These are phyloP conservation scores for Escovopsis sp. DNA, from an alignment of 2,329 filamentous ascomycete genomes.

Conservation along the genomic window DNA sequence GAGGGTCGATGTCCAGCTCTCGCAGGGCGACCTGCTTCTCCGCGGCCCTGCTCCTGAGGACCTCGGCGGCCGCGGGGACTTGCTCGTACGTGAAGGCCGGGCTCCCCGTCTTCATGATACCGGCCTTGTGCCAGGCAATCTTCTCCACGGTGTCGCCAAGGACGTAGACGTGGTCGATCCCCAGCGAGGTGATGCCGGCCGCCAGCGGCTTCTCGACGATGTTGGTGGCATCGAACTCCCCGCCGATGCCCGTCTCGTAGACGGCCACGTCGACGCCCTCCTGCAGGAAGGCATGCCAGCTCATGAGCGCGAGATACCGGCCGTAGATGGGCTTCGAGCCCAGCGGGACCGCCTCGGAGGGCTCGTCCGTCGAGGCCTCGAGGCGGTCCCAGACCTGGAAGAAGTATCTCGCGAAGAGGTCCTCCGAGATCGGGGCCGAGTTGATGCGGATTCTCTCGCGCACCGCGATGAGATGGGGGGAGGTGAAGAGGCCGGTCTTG, in stretches of 20 bases:
- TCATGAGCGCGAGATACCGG: conserved; percentile 49
- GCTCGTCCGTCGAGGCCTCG: conserved; percentile 18
- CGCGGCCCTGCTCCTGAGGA: conserved; percentile 33
- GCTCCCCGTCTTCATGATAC: conserved; percentile 48
- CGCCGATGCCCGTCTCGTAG: conserved; percentile 53
- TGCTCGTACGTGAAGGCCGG: conserved; percentile 45
- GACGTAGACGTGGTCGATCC: conserved; percentile 51
- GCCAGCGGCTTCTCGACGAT: conserved; percentile 43
- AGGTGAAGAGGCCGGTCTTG: conserved; percentile 51
- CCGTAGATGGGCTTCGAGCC: conserved; percentile 40
- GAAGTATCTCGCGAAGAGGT: conserved; percentile 48
- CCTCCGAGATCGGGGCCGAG: conserved; percentile 40
- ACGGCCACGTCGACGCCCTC: conserved; percentile 49
- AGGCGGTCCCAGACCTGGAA: conserved; percentile 52
- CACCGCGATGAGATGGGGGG: conserved; percentile 52
- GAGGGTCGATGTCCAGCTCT: conserved; percentile 30
- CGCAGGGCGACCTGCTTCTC: conserved; percentile 36
- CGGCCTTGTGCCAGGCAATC: conserved; percentile 63
- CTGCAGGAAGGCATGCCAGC: conserved; percentile 49
- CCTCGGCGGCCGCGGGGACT: conserved; percentile 26
- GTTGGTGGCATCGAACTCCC: conserved; percentile 56
- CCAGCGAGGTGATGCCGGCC: conserved; percentile 49
- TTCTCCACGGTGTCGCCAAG: conserved; percentile 48
- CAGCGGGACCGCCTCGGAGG: conserved; percentile 19
- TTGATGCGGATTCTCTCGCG: conserved; percentile 53